Evolutionary conservation across 805 yeast genomes (phyloP), one percentile per base, ranked within the genome.

Genomic region (Lipomyces sp.): DNA sequence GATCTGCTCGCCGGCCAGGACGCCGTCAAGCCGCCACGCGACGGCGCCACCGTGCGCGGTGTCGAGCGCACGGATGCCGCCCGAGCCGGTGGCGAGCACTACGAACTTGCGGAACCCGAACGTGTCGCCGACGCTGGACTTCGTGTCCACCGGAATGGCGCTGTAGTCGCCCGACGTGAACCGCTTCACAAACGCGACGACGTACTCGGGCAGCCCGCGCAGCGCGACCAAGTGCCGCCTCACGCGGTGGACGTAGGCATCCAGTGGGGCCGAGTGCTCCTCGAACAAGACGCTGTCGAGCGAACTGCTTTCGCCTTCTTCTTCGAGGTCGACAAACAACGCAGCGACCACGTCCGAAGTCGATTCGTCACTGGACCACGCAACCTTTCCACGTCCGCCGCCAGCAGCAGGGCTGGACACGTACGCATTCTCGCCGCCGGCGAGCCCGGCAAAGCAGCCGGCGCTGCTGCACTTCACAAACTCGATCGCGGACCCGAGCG

Each of bases 51-150:
- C 49, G 23, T 52, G 45, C 4, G 48, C 39, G 2, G 65, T 55
- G 29, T 67, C 68, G 5, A 69, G 53, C 5, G 68, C 72, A 35
- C 60, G 51, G 2, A 68, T 47, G 2, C 63, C 51, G n/a, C 67
- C 66, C 7, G 23, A n/a, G 2, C 39, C 32, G 8, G 71, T 66
- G 6, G 57, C 62, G 1, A 63, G 60, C 10, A 68, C 61, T 1
- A 68, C 52, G 18, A 61, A 48, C 59, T 70, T 68, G 37, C 64
- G 59, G 53, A 68, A 66, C 2, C 70, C 70, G 46, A 70, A 70
- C 24, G 60, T 44, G 14, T 58, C 61, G 8, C 55, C 60, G n/a
- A 24, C 43, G 37, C 56, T 34, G 4, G 49, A 38, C 8, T 19
- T 18, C 11, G 44, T 13, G 31, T 23, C 43, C 2, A 22, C 36